Percentiles rank a stretch among this genome's conserved stretches.
Conservation (phyloP, 495 filamentous ascomycete species). For the Pseudevernia furfuracea region DNA sequence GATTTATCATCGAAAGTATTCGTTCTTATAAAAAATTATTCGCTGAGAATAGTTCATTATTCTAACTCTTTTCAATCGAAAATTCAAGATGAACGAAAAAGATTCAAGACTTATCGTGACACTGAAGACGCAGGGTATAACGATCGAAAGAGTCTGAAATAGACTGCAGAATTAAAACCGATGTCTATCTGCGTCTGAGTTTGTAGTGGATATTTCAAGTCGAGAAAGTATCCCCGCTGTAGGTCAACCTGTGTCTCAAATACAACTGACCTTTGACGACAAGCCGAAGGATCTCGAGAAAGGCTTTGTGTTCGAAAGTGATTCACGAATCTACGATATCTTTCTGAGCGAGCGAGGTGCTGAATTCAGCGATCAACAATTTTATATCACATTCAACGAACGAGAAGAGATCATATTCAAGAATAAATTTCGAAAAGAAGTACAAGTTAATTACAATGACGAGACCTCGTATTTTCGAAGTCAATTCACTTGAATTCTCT, state of each 20-base stretch:
- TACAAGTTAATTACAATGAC: not conserved
- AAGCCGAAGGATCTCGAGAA: not conserved
- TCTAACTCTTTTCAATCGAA: not conserved
- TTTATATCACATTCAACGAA: conserved; percentile 18
- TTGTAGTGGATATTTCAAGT: conserved; percentile 3
- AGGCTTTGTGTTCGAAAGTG: conserved; percentile 8
- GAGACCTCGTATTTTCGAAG: not conserved
- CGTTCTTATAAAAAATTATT: too few species aligned
- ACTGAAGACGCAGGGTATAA: not conserved
- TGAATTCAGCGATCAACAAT: conserved; percentile 15
- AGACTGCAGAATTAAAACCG: conserved; percentile 1
- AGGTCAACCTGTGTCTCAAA: not conserved
- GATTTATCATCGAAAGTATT: too few species aligned
- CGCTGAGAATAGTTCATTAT: too few species aligned
- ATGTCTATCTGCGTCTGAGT: not conserved
- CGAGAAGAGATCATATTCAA: conserved; percentile 11
- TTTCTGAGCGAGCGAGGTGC: not conserved
- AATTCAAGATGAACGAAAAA: not conserved
- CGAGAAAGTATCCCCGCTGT: not conserved
- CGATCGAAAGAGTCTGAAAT: not conserved
- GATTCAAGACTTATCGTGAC: not conserved
- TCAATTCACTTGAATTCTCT: conserved; percentile 18
- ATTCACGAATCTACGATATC: conserved; percentile 14
- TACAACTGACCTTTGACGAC: conserved; percentile 5
- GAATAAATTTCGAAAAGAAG: conserved; percentile 11